Evolutionary conservation across 2,329 filamentous ascomycete species (phyloP).

Genomic region (Curvularia lunata): DNA sequence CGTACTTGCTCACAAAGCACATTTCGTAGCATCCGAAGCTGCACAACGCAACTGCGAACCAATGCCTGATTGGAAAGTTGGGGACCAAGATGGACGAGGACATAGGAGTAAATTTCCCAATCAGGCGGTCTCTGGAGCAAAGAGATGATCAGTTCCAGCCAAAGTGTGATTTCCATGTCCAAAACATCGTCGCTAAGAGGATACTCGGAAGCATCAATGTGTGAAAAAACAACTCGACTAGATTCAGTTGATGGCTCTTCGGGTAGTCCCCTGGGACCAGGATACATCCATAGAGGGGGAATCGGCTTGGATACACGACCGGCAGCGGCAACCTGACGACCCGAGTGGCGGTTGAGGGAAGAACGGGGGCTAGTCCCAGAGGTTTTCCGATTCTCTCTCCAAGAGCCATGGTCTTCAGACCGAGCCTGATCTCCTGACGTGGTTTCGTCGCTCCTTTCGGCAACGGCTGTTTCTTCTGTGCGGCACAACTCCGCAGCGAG

Average conservation of each 20-base stretch:
- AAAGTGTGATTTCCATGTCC: constrained; percentile 60
- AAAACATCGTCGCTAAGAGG: constrained; percentile 48
- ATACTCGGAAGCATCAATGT: constrained; percentile 49
- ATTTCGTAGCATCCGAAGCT: constrained; percentile 77
- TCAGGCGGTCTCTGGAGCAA: constrained; percentile 76
- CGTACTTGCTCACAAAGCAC: constrained; percentile 84
- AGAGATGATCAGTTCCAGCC: constrained; percentile 78
- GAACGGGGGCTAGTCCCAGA: constrained; percentile 42
- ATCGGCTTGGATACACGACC: constrained; percentile 44
- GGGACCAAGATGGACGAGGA: constrained; percentile 82
- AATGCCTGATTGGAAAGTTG: constrained; percentile 90
- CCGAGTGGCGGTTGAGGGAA: constrained; percentile 40
- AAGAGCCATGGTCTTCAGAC: constrained; percentile 39
- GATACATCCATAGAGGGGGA: constrained; percentile 63
- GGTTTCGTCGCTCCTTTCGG: constrained; percentile 52
- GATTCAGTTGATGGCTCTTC: constrained; percentile 58
- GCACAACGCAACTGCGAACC: constrained; percentile 74
- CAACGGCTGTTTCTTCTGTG: constrained; percentile 59
- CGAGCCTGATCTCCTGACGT: constrained; percentile 25
- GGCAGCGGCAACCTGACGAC: constrained; percentile 30
- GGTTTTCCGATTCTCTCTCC: constrained; percentile 41
- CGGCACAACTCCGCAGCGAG: constrained; percentile 76
- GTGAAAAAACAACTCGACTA: constrained; percentile 60
- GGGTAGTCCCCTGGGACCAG: constrained; percentile 60
- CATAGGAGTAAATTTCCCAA: constrained; percentile 93